Evolutionary conservation across 2,329 filamentous ascomycete species (phyloP).

Genomic region (Neopestalotiopsis sp.): DNA sequence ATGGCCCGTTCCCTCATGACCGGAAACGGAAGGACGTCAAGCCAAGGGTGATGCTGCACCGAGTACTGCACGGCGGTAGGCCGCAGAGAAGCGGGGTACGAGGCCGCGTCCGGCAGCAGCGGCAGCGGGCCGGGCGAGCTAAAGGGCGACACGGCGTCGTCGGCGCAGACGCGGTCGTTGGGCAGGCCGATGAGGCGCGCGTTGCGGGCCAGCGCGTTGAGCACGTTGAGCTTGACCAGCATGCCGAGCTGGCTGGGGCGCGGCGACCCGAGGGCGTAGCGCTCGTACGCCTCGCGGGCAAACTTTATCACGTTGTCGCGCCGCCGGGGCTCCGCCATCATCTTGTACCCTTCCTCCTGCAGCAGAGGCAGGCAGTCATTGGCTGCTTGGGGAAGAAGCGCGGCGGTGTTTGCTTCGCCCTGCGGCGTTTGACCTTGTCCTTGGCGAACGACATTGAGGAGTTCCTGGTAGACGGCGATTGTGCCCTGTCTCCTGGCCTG

Average conservation of each 20-base stretch:
- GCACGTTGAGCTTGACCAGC: conserved; percentile 21
- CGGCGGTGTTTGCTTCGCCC: neutral
- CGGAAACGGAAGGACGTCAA: conserved; percentile 33
- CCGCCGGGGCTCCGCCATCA: neutral
- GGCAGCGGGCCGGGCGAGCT: conserved; percentile 16
- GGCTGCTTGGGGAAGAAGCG: neutral
- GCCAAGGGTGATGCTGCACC: conserved; percentile 35
- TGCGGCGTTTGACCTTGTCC: neutral
- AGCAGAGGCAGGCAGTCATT: neutral
- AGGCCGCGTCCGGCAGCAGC: conserved; percentile 17
- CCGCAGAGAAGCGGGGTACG: conserved; percentile 28
- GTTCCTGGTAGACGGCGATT: neutral
- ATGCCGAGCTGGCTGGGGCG: conserved; percentile 4
- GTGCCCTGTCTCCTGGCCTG: neutral
- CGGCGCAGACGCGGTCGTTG: conserved; percentile 21
- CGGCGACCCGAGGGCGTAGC: neutral
- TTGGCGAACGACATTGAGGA: neutral
- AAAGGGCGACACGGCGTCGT: conserved; percentile 29
- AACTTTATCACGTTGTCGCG: conserved; percentile 11
- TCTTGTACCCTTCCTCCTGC: neutral
- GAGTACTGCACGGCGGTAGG: conserved; percentile 33
- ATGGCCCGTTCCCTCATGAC: conserved; percentile 38
- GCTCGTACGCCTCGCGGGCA: conserved; percentile 11
- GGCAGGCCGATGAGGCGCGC: conserved; percentile 19
- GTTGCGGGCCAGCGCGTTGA: conserved; percentile 21